Percentiles rank a stretch among this genome's conserved stretches.
Evolutionary conservation across 495 filamentous ascomycete genomes (phyloP).

Genomic region (Xylaria grammica): DNA sequence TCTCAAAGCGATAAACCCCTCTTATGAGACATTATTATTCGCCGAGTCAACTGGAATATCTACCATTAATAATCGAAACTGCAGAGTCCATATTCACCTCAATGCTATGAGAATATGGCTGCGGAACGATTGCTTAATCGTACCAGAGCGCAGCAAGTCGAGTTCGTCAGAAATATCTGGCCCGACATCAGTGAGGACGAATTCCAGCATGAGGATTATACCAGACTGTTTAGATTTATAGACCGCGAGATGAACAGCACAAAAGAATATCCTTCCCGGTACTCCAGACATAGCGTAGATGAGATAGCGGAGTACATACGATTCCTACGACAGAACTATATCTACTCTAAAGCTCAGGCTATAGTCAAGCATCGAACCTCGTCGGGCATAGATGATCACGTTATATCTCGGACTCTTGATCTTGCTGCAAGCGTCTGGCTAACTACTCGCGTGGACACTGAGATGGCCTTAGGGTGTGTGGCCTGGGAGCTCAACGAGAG

Average conservation of each 20-base stretch:
- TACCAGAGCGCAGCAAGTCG: not conserved
- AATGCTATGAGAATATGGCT: not conserved
- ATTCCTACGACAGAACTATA: not conserved
- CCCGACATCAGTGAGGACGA: not conserved
- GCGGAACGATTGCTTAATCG: not conserved
- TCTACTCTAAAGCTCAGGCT: not conserved
- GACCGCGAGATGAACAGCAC: not conserved
- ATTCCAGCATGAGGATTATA: not conserved
- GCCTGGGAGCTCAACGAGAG: not conserved
- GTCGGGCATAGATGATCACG: not conserved
- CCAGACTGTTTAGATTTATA: not conserved
- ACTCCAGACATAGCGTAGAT: not conserved
- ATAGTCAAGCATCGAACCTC: not conserved
- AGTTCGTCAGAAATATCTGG: not conserved
- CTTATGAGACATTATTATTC: not conserved
- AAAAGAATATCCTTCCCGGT: not conserved
- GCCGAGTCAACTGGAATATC: not conserved
- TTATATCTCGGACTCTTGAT: constrained; percentile 3
- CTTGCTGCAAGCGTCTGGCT: constrained; percentile 1
- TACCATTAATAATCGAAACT: not conserved
- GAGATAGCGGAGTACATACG: not conserved
- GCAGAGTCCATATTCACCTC: not conserved
- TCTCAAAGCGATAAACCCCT: not conserved
- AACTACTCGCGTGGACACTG: not conserved
- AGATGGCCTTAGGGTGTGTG: not conserved